Percentiles rank a stretch among this genome's conserved stretches.
Evolutionary conservation across 192 early-diverging fungal genomes (phyloP).

Genomic region (Backusella mclennaniae): DNA sequence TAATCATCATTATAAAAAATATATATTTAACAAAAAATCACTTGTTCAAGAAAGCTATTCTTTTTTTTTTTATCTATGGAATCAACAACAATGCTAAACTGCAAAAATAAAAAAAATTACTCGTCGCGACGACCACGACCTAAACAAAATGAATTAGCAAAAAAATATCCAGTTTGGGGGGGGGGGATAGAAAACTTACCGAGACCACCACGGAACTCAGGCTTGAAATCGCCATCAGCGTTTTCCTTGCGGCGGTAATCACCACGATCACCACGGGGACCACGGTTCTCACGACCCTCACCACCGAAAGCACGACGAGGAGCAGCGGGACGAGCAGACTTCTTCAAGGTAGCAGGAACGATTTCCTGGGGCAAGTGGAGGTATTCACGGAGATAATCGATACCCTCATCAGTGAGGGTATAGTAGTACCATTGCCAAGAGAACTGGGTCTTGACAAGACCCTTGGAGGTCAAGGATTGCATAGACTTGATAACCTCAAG

Average conservation of each 20-base stretch:
- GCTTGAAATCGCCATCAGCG: constrained; percentile 86
- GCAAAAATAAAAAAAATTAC: constrained; percentile 14
- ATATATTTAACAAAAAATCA: not conserved
- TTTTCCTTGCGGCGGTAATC: constrained; percentile 95
- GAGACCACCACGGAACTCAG: constrained; percentile 96
- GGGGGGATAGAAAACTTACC: constrained; percentile 40
- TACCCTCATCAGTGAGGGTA: constrained; percentile 96
- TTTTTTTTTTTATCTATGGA: not conserved
- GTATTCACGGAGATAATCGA: constrained; percentile 96
- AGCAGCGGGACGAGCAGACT: constrained; percentile 79
- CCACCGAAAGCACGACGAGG: constrained; percentile 68
- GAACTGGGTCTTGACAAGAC: constrained; percentile 94
- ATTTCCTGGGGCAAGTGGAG: constrained; percentile 97
- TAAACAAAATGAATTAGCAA: not conserved
- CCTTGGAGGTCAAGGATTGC: constrained; percentile 93
- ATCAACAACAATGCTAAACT: not conserved
- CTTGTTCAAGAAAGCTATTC: not conserved
- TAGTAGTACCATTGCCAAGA: constrained; percentile 99
- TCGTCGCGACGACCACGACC: constrained; percentile 29
- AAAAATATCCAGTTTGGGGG: too few relatives aligned
- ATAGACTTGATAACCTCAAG: constrained; percentile 99
- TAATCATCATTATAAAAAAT: not conserved
- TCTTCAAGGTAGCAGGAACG: constrained; percentile 96
- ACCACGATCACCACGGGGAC: constrained; percentile 76
- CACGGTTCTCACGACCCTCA: constrained; percentile 58